Evolutionary conservation across 2,329 filamentous ascomycete genomes (phyloP).

Genomic region (Fusarium secorum): DNA sequence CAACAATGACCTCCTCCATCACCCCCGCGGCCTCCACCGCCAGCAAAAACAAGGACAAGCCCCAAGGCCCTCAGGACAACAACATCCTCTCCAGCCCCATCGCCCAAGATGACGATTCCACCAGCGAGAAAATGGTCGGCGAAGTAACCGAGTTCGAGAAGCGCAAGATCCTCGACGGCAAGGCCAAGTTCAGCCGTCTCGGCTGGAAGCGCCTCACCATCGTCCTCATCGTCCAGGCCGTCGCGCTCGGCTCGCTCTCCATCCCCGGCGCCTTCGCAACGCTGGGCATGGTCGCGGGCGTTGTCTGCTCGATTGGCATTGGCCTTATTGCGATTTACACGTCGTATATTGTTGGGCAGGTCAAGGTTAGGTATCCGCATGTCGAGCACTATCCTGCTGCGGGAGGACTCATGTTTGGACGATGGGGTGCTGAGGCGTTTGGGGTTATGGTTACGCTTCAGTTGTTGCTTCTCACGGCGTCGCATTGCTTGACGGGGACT

Average conservation of each 20-base stretch:
- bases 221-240: constrained; percentile 37
- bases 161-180: constrained; percentile 36
- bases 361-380: constrained; percentile 56
- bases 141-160: constrained; percentile 39
- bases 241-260: constrained; percentile 38
- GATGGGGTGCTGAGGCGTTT: constrained; percentile 64
- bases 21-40: constrained; percentile 27
- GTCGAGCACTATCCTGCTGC: constrained; percentile 71
- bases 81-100: constrained; percentile 13
- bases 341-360: constrained; percentile 51
- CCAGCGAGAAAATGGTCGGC: constrained; percentile 37
- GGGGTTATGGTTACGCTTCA: constrained; percentile 65
- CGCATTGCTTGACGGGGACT: constrained; percentile 71
- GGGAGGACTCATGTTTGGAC: constrained; percentile 65
- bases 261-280: constrained; percentile 38
- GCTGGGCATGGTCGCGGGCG: constrained; percentile 46
- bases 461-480: constrained; percentile 70
- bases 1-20: constrained; percentile 27
- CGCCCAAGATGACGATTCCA: constrained; percentile 20
- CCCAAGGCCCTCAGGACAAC: constrained; percentile 7
- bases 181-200: constrained; percentile 36
- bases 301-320: constrained; percentile 47
- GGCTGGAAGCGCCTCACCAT: constrained; percentile 41
- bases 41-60: constrained; percentile 18
- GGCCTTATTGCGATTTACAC: constrained; percentile 53